Evolutionary conservation across 129 eudicot genomes (phyloP).

Genomic region (Lonicera japonica): DNA sequence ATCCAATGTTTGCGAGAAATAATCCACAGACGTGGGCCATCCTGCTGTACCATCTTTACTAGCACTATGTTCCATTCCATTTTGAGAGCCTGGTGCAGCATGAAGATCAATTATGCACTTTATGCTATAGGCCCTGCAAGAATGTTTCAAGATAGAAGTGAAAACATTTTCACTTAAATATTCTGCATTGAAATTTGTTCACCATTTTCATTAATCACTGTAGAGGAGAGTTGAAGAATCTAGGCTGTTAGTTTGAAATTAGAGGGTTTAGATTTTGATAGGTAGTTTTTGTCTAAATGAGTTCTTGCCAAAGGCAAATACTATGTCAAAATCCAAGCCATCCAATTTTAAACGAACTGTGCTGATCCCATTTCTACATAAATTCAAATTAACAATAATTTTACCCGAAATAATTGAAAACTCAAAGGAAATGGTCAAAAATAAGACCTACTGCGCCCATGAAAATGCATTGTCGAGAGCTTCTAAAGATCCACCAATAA

Average conservation of each 20-base stretch:
- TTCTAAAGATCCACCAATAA: conserved; percentile 48
- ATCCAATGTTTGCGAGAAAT: conserved; percentile 41
- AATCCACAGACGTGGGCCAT: conserved; percentile 47
- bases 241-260: too few relatives aligned
- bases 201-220: not conserved
- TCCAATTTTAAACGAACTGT: too few relatives aligned
- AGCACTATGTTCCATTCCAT: conserved; percentile 81
- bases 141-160: not conserved
- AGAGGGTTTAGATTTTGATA: too few relatives aligned
- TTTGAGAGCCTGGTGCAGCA: conserved; percentile 80
- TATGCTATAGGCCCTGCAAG: conserved; percentile 39
- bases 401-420: not conserved
- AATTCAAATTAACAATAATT: too few relatives aligned
- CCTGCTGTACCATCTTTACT: conserved; percentile 61
- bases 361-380: too few relatives aligned
- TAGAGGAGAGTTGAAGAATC: too few relatives aligned
- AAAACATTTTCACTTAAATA: not conserved
- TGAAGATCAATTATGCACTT: conserved; percentile 76
- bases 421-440: not conserved
- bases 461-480: conserved; percentile 73
- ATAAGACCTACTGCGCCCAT: conserved; percentile 64
- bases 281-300: too few relatives aligned
- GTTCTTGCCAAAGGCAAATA: too few relatives aligned
- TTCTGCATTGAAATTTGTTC: not conserved
- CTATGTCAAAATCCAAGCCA: too few relatives aligned